These are phyloP conservation scores for Penicillium crystallinum DNA, from an alignment of 495 filamentous ascomycete species.

Conservation along the genomic window DNA sequence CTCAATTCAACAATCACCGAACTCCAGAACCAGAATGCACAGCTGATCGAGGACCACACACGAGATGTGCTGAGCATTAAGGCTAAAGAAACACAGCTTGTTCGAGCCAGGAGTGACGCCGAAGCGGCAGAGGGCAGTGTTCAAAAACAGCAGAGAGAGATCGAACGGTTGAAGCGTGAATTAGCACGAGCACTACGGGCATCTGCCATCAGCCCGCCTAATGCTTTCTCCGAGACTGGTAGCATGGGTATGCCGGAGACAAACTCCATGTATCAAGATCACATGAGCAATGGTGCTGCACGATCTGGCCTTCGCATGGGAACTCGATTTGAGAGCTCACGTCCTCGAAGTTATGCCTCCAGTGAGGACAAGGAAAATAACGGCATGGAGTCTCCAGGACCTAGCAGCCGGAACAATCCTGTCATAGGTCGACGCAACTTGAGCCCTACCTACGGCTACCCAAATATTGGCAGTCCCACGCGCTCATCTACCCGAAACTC, in stretches of 20 bases:
- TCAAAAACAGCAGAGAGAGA: conserved; percentile 77
- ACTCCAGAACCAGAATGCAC: conserved; percentile 89
- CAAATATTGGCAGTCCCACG: conserved; percentile 54
- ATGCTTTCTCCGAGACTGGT: conserved; percentile 26
- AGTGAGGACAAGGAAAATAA: conserved; percentile 80
- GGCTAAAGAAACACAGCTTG: conserved; percentile 95
- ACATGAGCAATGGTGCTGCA: conserved; percentile 25
- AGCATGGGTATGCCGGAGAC: conserved; percentile 34
- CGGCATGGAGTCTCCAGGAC: conserved; percentile 38
- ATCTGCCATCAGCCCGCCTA: conserved; percentile 37
- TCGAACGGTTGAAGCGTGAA: conserved; percentile 89
- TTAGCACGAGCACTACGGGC: conserved; percentile 41
- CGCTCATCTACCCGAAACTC: conserved; percentile 37
- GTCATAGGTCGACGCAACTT: conserved; percentile 40
- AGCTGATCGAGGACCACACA: conserved; percentile 96
- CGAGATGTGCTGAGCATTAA: conserved; percentile 92
- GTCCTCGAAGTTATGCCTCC: conserved; percentile 63
- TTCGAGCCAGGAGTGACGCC: conserved; percentile 82
- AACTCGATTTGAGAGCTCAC: conserved; percentile 34
- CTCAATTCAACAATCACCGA: conserved; percentile 77
- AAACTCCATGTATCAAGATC: conserved; percentile 33
- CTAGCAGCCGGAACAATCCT: conserved; percentile 28
- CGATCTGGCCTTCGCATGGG: conserved; percentile 35
- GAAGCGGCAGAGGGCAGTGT: conserved; percentile 82
- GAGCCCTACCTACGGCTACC: conserved; percentile 46